Evolutionary conservation across 352 stramenopile species (phyloP).

Genomic region (Phytopythium ostracodes): DNA sequence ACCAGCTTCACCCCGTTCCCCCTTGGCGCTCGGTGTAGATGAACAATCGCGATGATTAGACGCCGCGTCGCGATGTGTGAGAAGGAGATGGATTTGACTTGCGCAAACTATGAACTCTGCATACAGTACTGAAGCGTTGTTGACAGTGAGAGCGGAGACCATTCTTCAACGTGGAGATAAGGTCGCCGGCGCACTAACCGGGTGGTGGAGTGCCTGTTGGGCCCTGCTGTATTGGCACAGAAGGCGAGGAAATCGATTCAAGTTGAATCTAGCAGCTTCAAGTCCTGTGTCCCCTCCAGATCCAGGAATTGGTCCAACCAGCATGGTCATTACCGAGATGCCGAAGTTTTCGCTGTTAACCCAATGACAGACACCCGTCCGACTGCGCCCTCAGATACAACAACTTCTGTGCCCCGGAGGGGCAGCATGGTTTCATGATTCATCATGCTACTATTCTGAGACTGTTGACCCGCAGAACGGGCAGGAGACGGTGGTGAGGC

Average conservation of each 20-base stretch:
- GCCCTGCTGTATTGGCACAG: not conserved
- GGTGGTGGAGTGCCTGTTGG: not conserved
- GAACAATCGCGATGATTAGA: conserved; percentile 7
- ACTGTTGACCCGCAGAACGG: conserved; percentile 30
- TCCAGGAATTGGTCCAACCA: too few species aligned
- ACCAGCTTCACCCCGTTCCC: not conserved
- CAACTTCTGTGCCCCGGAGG: too few species aligned
- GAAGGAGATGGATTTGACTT: not conserved
- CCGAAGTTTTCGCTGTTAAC: not conserved
- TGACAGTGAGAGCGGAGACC: too few species aligned
- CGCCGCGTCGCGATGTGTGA: not conserved
- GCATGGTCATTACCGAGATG: too few species aligned
- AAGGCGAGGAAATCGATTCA: not conserved
- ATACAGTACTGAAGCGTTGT: not conserved
- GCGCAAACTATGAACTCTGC: not conserved
- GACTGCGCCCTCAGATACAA: too few species aligned
- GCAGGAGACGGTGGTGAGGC: conserved; percentile 32
- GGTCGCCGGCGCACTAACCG: too few species aligned
- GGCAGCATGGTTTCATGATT: too few species aligned
- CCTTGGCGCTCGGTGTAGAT: not conserved
- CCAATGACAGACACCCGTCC: too few species aligned
- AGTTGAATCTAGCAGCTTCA: not conserved
- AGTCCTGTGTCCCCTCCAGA: not conserved
- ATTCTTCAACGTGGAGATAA: not conserved
- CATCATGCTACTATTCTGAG: too few species aligned